These are phyloP conservation scores for Diplocarpon mali DNA, from an alignment of 2,329 filamentous ascomycete genomes.

Conservation along the genomic window DNA sequence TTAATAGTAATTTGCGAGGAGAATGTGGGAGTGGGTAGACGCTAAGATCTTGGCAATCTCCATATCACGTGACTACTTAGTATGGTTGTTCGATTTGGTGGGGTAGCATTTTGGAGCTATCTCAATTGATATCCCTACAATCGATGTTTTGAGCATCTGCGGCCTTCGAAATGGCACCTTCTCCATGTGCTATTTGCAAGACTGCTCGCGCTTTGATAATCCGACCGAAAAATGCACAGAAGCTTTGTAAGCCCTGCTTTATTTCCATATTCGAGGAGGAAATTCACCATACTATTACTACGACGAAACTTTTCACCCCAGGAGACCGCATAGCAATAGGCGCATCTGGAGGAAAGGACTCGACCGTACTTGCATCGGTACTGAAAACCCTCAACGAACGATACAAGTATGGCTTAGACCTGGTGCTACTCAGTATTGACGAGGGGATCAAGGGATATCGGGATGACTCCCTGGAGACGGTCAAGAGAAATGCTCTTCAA, in stretches of 20 bases:
- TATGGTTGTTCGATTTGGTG: no score
- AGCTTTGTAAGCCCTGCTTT: constrained; percentile 86
- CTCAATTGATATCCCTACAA: no score
- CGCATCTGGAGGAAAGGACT: constrained; percentile 94
- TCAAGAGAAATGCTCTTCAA: constrained; percentile 84
- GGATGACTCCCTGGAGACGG: constrained; percentile 91
- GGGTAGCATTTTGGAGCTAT: not conserved
- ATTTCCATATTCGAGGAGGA: constrained; percentile 81
- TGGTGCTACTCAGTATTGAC: constrained; percentile 84
- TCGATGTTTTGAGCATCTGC: not conserved
- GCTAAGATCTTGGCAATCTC: constrained; percentile 6
- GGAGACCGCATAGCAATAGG: constrained; percentile 90
- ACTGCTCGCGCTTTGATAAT: constrained; percentile 76
- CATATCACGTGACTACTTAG: constrained; percentile 2
- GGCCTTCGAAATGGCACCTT: constrained; percentile 50
- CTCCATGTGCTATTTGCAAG: constrained; percentile 65
- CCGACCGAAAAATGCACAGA: constrained; percentile 87
- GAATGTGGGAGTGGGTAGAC: constrained; percentile 4
- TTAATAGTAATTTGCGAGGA: constrained; percentile 1
- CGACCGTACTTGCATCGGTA: constrained; percentile 87
- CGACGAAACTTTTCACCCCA: constrained; percentile 66
- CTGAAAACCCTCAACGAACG: constrained; percentile 90
- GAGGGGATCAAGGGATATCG: constrained; percentile 96
- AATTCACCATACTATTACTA: constrained; percentile 82
- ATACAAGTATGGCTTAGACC: constrained; percentile 73